Conservation (phyloP, 495 filamentous ascomycete species). For the Bryoglossum gracile region DNA sequence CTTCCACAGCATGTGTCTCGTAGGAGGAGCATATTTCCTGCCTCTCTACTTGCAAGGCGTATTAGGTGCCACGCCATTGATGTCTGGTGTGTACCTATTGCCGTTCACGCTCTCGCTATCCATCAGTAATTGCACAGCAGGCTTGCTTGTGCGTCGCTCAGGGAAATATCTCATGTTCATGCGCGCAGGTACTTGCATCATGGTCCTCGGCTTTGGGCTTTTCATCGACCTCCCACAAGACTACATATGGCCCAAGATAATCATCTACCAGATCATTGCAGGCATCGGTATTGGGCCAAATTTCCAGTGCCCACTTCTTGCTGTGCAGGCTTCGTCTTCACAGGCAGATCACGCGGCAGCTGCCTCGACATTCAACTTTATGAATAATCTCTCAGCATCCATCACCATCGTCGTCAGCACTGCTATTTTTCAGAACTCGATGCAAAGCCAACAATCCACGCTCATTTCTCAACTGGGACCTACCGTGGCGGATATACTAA, state of each 20-base stretch:
- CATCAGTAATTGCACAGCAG: slow-evolving; percentile 36
- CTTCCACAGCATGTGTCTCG: slow-evolving; percentile 38
- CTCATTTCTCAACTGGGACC: slow-evolving; percentile 37
- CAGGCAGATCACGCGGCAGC: slow-evolving; percentile 59
- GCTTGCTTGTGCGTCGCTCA: no score
- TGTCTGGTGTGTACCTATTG: slow-evolving; percentile 66
- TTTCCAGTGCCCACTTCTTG: slow-evolving; percentile 72
- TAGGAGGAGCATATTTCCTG: slow-evolving; percentile 46
- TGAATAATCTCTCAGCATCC: slow-evolving; percentile 56
- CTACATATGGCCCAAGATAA: slow-evolving; percentile 45
- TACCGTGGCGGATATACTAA: slow-evolving; percentile 34
- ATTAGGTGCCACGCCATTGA: slow-evolving; percentile 44
- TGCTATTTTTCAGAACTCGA: slow-evolving; percentile 58
- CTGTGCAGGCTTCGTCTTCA: slow-evolving; percentile 61
- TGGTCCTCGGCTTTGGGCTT: slow-evolving; percentile 59
- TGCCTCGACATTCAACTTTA: slow-evolving; percentile 58
- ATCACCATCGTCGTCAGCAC: slow-evolving; percentile 60
- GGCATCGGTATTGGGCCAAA: slow-evolving; percentile 61
- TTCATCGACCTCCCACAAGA: slow-evolving; percentile 49
- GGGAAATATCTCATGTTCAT: slow-evolving; percentile 49
- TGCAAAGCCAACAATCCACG: slow-evolving; percentile 34
- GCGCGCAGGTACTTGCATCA: slow-evolving; percentile 46
- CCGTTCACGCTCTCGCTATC: slow-evolving; percentile 48
- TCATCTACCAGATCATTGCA: slow-evolving; percentile 52
- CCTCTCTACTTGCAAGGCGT: slow-evolving; percentile 80